Conservation (phyloP, 768 basidiomycete species). For the Astraeus odoratus region DNA sequence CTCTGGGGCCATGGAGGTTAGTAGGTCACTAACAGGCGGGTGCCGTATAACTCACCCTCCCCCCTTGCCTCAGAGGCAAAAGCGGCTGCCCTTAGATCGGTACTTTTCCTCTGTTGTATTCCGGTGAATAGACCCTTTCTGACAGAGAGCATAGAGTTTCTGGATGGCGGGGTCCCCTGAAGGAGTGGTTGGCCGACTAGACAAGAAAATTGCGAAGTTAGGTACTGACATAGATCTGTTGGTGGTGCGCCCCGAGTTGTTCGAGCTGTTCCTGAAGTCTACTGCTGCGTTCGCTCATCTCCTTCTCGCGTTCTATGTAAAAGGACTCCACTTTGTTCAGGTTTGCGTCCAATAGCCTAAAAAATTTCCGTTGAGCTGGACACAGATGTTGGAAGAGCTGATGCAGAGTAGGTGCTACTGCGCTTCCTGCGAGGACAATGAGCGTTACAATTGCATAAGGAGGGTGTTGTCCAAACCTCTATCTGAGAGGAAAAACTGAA, state of each 20-base stretch:
- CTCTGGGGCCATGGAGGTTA: background rate
- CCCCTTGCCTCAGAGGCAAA: constrained; percentile 11
- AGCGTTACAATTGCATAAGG: background rate
- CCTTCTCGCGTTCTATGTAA: constrained; percentile 64
- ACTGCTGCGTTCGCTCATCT: constrained; percentile 43
- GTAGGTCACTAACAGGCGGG: background rate
- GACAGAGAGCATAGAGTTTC: background rate
- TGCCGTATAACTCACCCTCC: constrained; percentile 3
- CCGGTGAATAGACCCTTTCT: background rate
- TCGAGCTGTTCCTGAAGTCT: constrained; percentile 61
- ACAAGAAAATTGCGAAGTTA: background rate
- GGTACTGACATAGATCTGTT: constrained; percentile 46
- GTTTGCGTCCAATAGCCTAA: constrained; percentile 69
- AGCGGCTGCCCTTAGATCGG: background rate
- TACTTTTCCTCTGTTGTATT: background rate
- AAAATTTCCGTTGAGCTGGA: constrained; percentile 62
- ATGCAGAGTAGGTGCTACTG: constrained; percentile 30
- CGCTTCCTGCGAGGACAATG: constrained; percentile 6
- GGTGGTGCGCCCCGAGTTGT: constrained; percentile 67
- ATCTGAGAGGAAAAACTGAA: background rate
- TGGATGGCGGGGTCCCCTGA: constrained; percentile 11
- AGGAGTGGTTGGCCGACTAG: background rate
- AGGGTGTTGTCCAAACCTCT: background rate
- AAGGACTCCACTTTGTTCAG: constrained; percentile 83
- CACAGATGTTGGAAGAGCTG: constrained; percentile 51